phyloP scores from a whole-genome alignment of 2,329 filamentous ascomycete genomes.

The Trichoderma arundinaceum region DNA sequence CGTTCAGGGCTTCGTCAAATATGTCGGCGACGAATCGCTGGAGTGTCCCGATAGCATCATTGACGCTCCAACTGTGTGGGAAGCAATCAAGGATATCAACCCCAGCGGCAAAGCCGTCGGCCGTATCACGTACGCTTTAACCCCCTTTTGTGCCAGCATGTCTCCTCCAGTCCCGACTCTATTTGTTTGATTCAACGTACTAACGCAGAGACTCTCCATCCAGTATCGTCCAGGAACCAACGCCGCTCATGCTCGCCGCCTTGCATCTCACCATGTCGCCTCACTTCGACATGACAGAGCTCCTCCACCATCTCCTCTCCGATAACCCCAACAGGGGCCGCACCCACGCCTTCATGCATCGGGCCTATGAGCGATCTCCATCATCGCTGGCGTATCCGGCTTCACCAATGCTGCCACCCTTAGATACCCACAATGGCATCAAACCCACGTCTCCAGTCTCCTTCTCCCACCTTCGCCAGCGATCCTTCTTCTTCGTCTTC shows the following conservation, averaged over 20 bases:
- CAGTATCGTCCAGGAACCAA: conserved; percentile 65
- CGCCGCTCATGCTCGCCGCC: conserved; percentile 63
- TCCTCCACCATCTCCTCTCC: conserved; percentile 60
- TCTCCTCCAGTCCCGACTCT: not conserved
- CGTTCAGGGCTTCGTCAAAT: conserved; percentile 37
- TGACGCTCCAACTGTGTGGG: conserved; percentile 51
- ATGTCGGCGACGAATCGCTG: conserved; percentile 37
- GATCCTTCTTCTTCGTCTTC: conserved; percentile 67
- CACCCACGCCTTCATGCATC: conserved; percentile 55
- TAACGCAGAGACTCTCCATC: not conserved
- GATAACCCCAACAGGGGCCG: conserved; percentile 52
- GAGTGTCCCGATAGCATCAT: conserved; percentile 42
- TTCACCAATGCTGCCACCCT: conserved; percentile 32
- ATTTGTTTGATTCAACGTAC: not conserved
- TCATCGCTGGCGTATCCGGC: conserved; percentile 33
- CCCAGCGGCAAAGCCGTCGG: conserved; percentile 53
- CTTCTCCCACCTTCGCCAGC: conserved; percentile 52
- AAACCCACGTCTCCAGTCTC: conserved; percentile 32
- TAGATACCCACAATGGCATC: conserved; percentile 24
- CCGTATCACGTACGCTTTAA: conserved; percentile 57
- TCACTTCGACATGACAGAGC: conserved; percentile 67
- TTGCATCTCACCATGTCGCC: conserved; percentile 63
- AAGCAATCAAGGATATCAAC: conserved; percentile 49
- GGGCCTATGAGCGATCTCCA: conserved; percentile 50
- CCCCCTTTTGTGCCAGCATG: not conserved